Base-by-base conservation (phyloP, 1,284 basidiomycete genomes). In the Ceratobasidium sp. region DNA sequence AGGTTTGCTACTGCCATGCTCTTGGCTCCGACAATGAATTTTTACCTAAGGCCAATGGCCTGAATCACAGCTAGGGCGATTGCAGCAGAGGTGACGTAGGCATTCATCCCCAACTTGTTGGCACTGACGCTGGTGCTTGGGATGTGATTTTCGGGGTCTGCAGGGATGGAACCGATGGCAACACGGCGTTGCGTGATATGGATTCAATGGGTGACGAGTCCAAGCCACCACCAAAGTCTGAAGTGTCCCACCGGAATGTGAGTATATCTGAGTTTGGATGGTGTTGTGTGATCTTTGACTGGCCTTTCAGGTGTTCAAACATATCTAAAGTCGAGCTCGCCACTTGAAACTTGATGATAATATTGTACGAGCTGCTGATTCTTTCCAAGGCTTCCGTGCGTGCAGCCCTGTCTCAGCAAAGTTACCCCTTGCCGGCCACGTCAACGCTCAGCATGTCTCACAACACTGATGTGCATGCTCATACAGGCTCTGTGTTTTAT, bases 81-180 rank as follows among this genome's bases (percentile, higher is more conserved):
- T 85, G 85, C 34, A 88, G 89, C 72, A 88, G 91, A 61, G 87
- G 91, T 71, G 88, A 87, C 10, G 89, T 89, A 77, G 85, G 87
- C 61, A 86, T 85, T 60, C 85, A 89, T 73, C 92, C 92, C 52
- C 92, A 93, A 77, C 81, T 94, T 70, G 87, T 89, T 26, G 96
- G 96, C 46, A 93, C 97, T 73, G 94, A 96, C 78, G 89, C 92
- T 57, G 89, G 96, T 78, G 93, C 96, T 39, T 98, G 96, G 95
- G 92, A 95, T 73, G 97, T 98, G 82, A 93, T 99, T 59, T 92
- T 93, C 75, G 97, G 96, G 75, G 94, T 99, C 10, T 99, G 99
- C 78, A 97, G 97, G 43, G 94, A 97, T 77, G 97, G 97, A 21
- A 90, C 93, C 77, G 97, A 99, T 76, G 99, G 96, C 78, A 95